Base-by-base conservation (phyloP, 768 basidiomycete species). In the Tricholoma hemisulphureum region DNA sequence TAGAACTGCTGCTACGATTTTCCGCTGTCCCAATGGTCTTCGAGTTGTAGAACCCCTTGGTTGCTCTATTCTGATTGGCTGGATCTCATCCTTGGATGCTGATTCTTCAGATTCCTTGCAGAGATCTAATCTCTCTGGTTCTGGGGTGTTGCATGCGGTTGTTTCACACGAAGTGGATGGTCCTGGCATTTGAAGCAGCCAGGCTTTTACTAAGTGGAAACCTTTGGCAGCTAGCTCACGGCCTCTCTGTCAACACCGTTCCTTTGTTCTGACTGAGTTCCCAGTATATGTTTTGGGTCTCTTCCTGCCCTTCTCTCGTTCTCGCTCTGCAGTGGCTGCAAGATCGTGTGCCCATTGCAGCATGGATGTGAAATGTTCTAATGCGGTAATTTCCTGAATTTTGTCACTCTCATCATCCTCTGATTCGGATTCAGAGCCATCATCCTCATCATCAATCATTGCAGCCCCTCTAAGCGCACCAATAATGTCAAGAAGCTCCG, bases 191-290 rank as follows among this genome's bases (percentile, higher is more conserved):
- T 34, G 32, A 13, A 4, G 9, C 9, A 34, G 7, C 55, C 31
- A 35, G 8, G 20, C 32, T 20, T 32, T 39, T 26, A 62, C 54
- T 13, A 48, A 56, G n/a, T 32, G 6, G n/a, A 56, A 51, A 24
- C 58, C 56, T 21, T 26, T 57, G 7, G 16, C 51, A 14, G 50
- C 35, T 10, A 59, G 55, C 35, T 56, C 28, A 18, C 20, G 18
- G 9, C 39, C 18, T 23, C 55, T 57, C 32, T 53, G 56, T 6
- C 34, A 29, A 55, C 58, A 24, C 14, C 35, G 34, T 24, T 32
- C 14, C 10, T 51, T 53, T 31, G 56, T 63, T 10, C 53, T 48
- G 37, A 16, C 43, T 26, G 58, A 59, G 29, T 63, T 59, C 24
- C 56, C 59, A 35, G 56, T 57, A 49, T 63, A 63, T 16, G 46